Base-by-base conservation (phyloP, 2,329 filamentous ascomycete species). In the Colletotrichum sojae region DNA sequence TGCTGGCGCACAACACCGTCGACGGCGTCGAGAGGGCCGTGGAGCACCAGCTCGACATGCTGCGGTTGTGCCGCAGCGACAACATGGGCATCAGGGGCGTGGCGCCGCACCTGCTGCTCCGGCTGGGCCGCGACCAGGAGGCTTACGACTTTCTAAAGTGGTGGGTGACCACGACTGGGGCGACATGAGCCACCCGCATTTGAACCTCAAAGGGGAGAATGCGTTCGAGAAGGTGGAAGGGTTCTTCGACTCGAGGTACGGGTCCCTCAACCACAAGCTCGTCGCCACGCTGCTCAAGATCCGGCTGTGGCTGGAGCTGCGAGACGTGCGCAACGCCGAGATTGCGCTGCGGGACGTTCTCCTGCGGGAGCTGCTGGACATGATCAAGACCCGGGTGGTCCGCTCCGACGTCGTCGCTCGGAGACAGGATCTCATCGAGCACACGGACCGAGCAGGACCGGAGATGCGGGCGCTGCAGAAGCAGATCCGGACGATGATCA, bases 81-180 rank as follows among this genome's bases (percentile, higher is more conserved):
- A 82, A 83, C 66, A 76, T 85, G 77, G 81, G 81, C 0, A 18
- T 85, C 3, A 79, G 84, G 0, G 51, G 80, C 18, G 20, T 83
- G 0, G 67, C 84, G 0, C 85, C 86, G 0, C 70, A 73, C 0
- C 49, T 85, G 10, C 78, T 83, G 63, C 73, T 89, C 15, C 81
- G 85, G 3, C 77, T 88, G 6, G 79, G 80, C 20, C 77, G 74
- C 49, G 85, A 88, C 64, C 85, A 88, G 72, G 84, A 85, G n/a
- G 82, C 79, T 72, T 85, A 85, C 69, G 81, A 84, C 62, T 83
- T 84, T 45, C 54, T 80, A 3, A 82, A 78, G 72, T 80, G 78
- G 76, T 79, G 75, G 66, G 56, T 20, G 16, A 49, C 25, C 74
- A 75, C 31, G 71, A 75, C 51, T 75, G 71, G 71, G 67, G 51